Evolutionary conservation across 352 stramenopile species (phyloP).

Genomic region (Phytophthora pini): DNA sequence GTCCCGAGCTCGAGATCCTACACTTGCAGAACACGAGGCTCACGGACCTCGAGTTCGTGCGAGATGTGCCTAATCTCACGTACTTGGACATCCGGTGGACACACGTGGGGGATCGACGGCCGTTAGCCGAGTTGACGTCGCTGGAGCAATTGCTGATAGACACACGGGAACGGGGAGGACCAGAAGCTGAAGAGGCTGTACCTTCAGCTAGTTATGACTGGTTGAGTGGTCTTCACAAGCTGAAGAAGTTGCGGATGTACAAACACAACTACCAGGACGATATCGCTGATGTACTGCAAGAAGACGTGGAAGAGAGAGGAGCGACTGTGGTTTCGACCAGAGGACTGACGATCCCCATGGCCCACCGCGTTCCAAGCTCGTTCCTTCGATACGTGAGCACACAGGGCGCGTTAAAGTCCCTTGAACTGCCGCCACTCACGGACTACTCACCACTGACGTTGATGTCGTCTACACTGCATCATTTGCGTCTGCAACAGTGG

Average conservation of each 20-base stretch:
- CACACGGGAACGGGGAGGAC: slow-evolving; percentile 30
- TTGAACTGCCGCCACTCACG: slow-evolving; percentile 43
- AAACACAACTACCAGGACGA: slow-evolving; percentile 49
- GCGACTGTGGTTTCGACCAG: slow-evolving; percentile 18
- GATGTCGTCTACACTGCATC: slow-evolving; percentile 34
- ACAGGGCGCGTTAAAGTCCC: slow-evolving; percentile 29
- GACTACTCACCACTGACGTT: slow-evolving; percentile 43
- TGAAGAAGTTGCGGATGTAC: slow-evolving; percentile 50
- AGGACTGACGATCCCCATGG: slow-evolving; percentile 40
- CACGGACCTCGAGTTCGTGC: slow-evolving; percentile 44
- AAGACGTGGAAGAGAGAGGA: slow-evolving; percentile 40
- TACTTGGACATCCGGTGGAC: slow-evolving; percentile 58
- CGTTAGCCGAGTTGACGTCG: slow-evolving; percentile 33
- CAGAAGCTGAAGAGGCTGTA: slow-evolving; percentile 1
- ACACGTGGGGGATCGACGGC: slow-evolving; percentile 40
- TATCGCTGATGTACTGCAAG: slow-evolving; percentile 35
- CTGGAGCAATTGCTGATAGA: slow-evolving; percentile 56
- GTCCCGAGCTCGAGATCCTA: slow-evolving; percentile 37
- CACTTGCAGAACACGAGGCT: slow-evolving; percentile 56
- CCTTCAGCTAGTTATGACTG: slow-evolving; percentile 30
- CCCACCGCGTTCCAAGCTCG: slow-evolving; percentile 42
- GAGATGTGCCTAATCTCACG: slow-evolving; percentile 20
- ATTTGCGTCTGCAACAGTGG: slow-evolving; percentile 51
- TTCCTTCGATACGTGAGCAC: slow-evolving; percentile 41
- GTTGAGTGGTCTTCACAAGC: slow-evolving; percentile 35